These are phyloP conservation scores for Amanita jacksonii DNA, from an alignment of 768 basidiomycete species.

Conservation along the genomic window DNA sequence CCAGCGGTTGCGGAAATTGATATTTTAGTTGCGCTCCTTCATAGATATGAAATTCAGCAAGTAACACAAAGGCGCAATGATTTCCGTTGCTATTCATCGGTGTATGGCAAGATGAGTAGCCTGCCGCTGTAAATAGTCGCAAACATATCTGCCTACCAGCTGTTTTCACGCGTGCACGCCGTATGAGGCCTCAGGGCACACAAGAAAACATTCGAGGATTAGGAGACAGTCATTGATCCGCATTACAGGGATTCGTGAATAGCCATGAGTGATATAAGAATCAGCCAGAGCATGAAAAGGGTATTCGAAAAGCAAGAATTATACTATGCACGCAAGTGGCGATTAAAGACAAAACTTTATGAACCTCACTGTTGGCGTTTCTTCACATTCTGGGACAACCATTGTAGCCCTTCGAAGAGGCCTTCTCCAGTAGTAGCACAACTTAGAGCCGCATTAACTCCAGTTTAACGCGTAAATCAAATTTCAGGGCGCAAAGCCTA, in stretches of 20 bases:
- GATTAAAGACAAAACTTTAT: conserved; percentile 14
- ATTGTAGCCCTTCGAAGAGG: conserved; percentile 93
- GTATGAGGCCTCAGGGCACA: too few relatives aligned
- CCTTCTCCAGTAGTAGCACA: conserved; percentile 97
- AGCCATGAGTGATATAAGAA: conserved; percentile 14
- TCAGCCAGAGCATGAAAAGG: conserved; percentile 18
- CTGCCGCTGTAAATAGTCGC: too few relatives aligned
- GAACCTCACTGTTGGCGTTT: conserved; percentile 59
- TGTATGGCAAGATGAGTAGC: too few relatives aligned
- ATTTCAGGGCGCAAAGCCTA: conserved; percentile 27
- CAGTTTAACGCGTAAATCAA: conserved; percentile 4
- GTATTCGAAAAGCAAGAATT: conserved; percentile 22
- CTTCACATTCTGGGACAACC: conserved; percentile 97
- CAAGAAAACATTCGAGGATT: too few relatives aligned
- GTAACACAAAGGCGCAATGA: conserved; percentile 85
- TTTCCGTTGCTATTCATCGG: conserved; percentile 54
- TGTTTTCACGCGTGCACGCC: too few relatives aligned
- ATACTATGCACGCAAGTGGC: conserved; percentile 14
- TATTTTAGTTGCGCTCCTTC: conserved; percentile 89
- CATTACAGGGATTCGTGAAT: conserved; percentile 10
- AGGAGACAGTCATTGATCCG: conserved; percentile 7
- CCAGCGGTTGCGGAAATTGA: conserved; percentile 92
- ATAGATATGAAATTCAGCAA: conserved; percentile 99
- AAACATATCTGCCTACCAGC: too few relatives aligned
- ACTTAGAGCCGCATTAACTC: conserved; percentile 36